phyloP scores from a whole-genome alignment of 768 basidiomycete genomes.

The Russula olivacea region DNA sequence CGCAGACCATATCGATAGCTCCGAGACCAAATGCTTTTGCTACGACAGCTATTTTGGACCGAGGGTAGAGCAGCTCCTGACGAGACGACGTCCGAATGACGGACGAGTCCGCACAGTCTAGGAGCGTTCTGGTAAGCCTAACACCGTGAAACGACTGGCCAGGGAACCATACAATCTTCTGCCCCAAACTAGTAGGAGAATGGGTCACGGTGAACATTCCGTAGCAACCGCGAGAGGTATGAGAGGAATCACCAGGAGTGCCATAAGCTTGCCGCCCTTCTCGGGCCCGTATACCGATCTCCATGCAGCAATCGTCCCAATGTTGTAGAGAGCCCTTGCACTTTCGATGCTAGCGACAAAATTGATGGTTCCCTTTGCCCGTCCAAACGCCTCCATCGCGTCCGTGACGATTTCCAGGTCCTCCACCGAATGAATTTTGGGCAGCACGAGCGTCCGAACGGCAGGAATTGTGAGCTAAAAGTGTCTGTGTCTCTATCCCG shows the following conservation, averaged over 20 bases:
- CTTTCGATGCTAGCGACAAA: conserved; percentile 85
- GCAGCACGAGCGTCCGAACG: conserved; percentile 69
- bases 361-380: conserved; percentile 36
- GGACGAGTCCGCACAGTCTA: conserved; percentile 86
- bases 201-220: neutral
- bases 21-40: conserved; percentile 80
- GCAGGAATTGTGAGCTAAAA: conserved; percentile 40
- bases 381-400: conserved; percentile 36
- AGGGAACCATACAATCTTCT: conserved; percentile 68
- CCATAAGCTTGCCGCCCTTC: conserved; percentile 50
- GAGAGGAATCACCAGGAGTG: conserved; percentile 50
- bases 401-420: conserved; percentile 60
- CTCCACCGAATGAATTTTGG: conserved; percentile 69
- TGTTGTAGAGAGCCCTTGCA: conserved; percentile 59
- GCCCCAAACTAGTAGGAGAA: conserved; percentile 74
- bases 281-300: conserved; percentile 41
- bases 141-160: neutral
- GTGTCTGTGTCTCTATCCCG: neutral
- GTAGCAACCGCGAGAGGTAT: neutral
- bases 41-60: conserved; percentile 72
- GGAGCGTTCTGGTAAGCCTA: neutral
- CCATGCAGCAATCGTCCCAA: conserved; percentile 70
- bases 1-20: conserved; percentile 81
- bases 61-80: conserved; percentile 73
- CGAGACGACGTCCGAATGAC: conserved; percentile 72